Base-by-base conservation (phyloP, 1,139 yeast species). In the Diutina mesorugosa region DNA sequence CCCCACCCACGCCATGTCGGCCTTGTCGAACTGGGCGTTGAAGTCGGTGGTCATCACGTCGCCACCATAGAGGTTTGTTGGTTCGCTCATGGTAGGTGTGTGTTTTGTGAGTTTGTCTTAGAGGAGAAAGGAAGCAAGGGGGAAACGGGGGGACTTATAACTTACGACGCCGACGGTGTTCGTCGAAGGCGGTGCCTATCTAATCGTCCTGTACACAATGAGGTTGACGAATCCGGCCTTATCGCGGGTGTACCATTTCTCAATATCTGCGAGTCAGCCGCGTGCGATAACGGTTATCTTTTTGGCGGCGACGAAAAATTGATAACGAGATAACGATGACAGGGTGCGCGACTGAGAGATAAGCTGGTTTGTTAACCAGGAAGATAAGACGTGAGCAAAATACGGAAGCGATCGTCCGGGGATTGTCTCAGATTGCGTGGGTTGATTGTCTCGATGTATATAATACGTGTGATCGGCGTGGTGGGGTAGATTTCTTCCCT, bases 1-100 rank as follows among this genome's bases (percentile, higher is more conserved):
- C 69, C 87, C 90, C 59, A 91, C 79, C 96, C 97, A 91, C 21
- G 83, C 90, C 91, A 89, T 86, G 69, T 90, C 90, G 60, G 85
- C 91, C 52, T 72, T 73, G 61, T 86, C 85, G 68, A 80, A 91
- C 65, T 81, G 85, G n/a, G 74, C 71, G 69, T 90, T 90, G 65
- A 90, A 76, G 69, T 91, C 87, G 53, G 80, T 79, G 35, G 81
- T 79, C 67, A 87, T 74, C 50, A 90, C 83, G 72, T 90, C 84
- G 61, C 96, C 96, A 60, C 96, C 96, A 32, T 50, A 50, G n/a
- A 50, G 28, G 53, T 50, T 50, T 6, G 47, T 45, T 16, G 26
- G 26, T 45, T 45, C 47, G 10, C 26, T 18, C 47, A 45, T 45
- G 47, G 26, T 21, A 21, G 26, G 26, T 21, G 26, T 21, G 26